Conservation (phyloP, 176 grass and related monocot species). For the Dactylis glomerata region DNA sequence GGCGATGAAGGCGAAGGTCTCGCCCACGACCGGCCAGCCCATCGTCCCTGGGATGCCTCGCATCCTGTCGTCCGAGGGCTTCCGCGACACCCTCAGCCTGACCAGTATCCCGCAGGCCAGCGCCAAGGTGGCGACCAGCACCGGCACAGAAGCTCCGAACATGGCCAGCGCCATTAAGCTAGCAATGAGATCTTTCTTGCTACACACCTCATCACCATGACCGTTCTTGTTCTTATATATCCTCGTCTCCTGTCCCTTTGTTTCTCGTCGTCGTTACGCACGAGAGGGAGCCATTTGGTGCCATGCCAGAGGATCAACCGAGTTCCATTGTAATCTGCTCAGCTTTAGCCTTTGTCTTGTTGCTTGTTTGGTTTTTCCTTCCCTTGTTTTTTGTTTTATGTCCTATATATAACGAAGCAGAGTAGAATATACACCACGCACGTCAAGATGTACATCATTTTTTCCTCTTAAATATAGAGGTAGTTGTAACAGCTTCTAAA, state of each 20-base stretch:
- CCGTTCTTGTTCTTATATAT: slow-evolving; percentile 12
- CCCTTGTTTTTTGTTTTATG: background rate
- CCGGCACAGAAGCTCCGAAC: background rate
- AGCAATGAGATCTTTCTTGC: background rate
- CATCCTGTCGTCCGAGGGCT: slow-evolving; percentile 24
- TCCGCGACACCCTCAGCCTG: slow-evolving; percentile 22
- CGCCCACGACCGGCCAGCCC: slow-evolving; percentile 67
- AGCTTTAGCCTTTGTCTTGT: background rate
- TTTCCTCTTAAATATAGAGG: background rate
- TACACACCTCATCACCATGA: background rate
- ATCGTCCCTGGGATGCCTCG: slow-evolving; percentile 47
- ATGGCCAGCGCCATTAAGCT: too few species aligned
- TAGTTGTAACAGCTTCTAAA: background rate
- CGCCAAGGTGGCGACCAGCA: background rate
- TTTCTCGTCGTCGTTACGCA: background rate
- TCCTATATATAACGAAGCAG: background rate
- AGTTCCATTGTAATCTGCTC: slow-evolving; percentile 16
- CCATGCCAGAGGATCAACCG: slow-evolving; percentile 3
- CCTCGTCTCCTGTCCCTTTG: slow-evolving; percentile 3
- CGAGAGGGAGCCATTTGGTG: slow-evolving; percentile 38
- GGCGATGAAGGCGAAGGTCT: slow-evolving; percentile 65
- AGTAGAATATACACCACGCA: background rate
- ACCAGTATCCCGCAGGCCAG: background rate
- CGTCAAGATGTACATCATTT: background rate
- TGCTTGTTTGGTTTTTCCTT: background rate